Evolutionary conservation across 768 basidiomycete genomes (phyloP), one percentile per base, ranked within the genome.

Genomic region (Pulveroboletus ravenelii): DNA sequence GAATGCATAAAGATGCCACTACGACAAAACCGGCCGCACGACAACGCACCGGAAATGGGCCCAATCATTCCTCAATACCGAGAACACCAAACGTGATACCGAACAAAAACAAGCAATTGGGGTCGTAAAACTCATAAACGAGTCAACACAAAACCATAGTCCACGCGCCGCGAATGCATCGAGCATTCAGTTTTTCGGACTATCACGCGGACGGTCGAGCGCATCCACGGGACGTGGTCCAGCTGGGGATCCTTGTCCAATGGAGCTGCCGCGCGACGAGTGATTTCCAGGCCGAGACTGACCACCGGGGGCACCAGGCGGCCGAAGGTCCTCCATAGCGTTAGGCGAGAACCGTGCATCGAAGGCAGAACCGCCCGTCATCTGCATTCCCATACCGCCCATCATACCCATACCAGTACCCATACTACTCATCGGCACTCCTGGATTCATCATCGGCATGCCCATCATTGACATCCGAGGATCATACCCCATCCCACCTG

Each of bases 381-480:
- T 81, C 61, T 83, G 81, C 78, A 71, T 71, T 27, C 73, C 72
- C 65, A 72, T 62, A 12, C 48, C 72, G 1, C 64, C 66, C 70
- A 70, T 70, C 76, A 77, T 80, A 32, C 68, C 61, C 60, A 61
- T 59, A 9, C 60, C 50, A 38, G 59, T 53, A 75, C 82, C 60
- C 77, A 78, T 81, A 44, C 30, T 64, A 13, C 66, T 66, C 52
- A 72, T 69, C 31, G 57, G 58, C 57, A 72, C 59, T 41, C 63
- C 64, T 23, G 67, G 62, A 39, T 68, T 76, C 81, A 87, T 84
- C 79, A 84, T 82, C 13, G 79, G 76, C 80, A 85, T 82, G 17
- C 80, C 76, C 80, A 83, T 86, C 85, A 87, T 87, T 53, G 87
- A 87, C 84, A 88, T 85, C 34, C 86, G 78, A 52, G 87, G 87